phyloP scores from a whole-genome alignment of 2,329 filamentous ascomycete genomes.

The Phialemonium atrogriseum region DNA sequence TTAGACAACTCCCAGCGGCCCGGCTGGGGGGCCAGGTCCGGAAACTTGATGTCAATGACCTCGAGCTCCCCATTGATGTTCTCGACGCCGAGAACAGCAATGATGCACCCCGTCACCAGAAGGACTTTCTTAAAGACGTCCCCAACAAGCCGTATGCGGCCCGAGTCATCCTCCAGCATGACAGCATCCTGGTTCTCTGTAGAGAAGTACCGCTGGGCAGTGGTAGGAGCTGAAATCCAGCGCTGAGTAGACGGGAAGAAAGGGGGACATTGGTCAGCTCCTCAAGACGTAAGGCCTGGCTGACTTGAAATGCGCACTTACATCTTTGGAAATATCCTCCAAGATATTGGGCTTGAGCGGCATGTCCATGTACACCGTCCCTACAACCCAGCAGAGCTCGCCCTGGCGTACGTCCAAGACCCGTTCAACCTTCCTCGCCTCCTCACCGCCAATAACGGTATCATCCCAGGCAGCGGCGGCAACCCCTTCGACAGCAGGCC shows the following conservation, averaged over 20 bases:
- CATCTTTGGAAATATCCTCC: constrained; percentile 89
- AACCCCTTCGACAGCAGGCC: constrained; percentile 68
- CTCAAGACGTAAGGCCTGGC: background rate
- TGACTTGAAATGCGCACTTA: constrained; percentile 33
- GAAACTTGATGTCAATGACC: constrained; percentile 80
- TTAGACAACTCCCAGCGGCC: constrained; percentile 67
- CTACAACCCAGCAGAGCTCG: constrained; percentile 88
- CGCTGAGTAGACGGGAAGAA: constrained; percentile 44
- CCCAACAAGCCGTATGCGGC: constrained; percentile 73
- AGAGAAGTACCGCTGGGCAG: constrained; percentile 67
- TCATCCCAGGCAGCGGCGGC: constrained; percentile 70
- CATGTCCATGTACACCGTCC: constrained; percentile 97
- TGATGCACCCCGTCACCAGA: constrained; percentile 85
- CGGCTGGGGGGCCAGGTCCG: constrained; percentile 77
- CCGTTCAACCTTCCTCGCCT: constrained; percentile 68
- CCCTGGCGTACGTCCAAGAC: constrained; percentile 95
- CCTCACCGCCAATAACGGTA: constrained; percentile 68
- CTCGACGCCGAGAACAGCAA: constrained; percentile 92
- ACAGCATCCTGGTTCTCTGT: constrained; percentile 54
- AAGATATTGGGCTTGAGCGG: constrained; percentile 90
- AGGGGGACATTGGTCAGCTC: background rate
- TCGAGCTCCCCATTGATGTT: constrained; percentile 89
- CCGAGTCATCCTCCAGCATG: constrained; percentile 94
- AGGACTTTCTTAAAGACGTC: constrained; percentile 56
- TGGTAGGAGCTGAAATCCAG: constrained; percentile 78